Conservation (phyloP, 495 filamentous ascomycete genomes). For the Xylaria flabelliformis region DNA sequence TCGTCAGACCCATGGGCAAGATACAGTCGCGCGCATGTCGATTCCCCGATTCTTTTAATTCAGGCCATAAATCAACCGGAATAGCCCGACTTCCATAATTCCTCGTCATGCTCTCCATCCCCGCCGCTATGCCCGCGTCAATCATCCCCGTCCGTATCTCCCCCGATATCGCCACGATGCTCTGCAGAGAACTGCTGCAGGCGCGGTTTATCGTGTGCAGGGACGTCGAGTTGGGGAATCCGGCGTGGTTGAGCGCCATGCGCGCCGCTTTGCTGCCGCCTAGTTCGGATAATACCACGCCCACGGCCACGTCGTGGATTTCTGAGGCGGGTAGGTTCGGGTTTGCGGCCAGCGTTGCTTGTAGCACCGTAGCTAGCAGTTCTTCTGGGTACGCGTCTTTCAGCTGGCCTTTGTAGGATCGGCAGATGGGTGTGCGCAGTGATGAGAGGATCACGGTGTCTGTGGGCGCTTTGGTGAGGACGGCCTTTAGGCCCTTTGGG, state of each 20-base stretch:
- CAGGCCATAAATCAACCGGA: slow-evolving; percentile 79
- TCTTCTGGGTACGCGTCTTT: slow-evolving; percentile 92
- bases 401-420: slow-evolving; percentile 81
- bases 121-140: slow-evolving; percentile 81
- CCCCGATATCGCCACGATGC: slow-evolving; percentile 73
- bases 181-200: slow-evolving; percentile 77
- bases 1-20: slow-evolving; percentile 94
- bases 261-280: slow-evolving; percentile 90
- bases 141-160: slow-evolving; percentile 75
- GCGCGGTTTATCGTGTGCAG: slow-evolving; percentile 89
- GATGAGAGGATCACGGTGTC: slow-evolving; percentile 91
- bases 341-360: slow-evolving; percentile 76
- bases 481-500: slow-evolving; percentile 68
- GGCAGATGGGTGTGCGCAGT: slow-evolving; percentile 83
- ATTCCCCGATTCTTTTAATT: slow-evolving; percentile 65
- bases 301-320: slow-evolving; percentile 83
- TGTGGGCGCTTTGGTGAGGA: slow-evolving; percentile 78
- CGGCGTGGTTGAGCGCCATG: slow-evolving; percentile 85
- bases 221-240: slow-evolving; percentile 71
- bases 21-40: slow-evolving; percentile 83
- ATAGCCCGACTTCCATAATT: slow-evolving; percentile 87
- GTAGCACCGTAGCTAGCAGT: slow-evolving; percentile 80
- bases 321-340: slow-evolving; percentile 73
- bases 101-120: slow-evolving; percentile 92
- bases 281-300: slow-evolving; percentile 88